Base-by-base conservation (phyloP, 1,139 yeast genomes). In the Geotrichum aggregatum region DNA sequence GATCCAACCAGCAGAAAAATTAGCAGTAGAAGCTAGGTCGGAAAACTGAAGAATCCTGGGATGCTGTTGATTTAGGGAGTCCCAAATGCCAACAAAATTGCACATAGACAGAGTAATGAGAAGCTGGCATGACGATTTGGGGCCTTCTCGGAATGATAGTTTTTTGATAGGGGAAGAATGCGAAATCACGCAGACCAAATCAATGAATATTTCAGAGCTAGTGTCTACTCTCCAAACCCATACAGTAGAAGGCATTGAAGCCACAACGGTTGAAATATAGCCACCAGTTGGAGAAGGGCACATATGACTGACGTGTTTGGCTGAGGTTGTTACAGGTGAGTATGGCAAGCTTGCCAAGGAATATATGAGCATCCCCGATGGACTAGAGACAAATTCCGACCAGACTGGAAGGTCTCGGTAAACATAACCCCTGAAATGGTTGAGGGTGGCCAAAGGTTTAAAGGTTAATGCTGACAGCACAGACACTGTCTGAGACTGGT, bases 321-420 rank as follows among this genome's bases (percentile, higher is more conserved):
- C 38, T 1, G 48, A 30, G 10, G 43, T 44, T 13, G 45, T 36
- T n/a, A 42, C 45, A n/a, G 52, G 45, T 43, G 47, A 53, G 59
- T 47, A 57, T 50, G 54, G 55, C 30, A 47, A 31, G 51, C 50
- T 39, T 46, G 50, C 54, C 34, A 52, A 54, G 31, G 51, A 41
- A 40, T 50, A 41, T 40, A 52, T 26, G 39, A 52, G 48, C n/a
- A 45, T 7, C 22, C 50, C 45, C 13, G 44, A 31, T 33, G 42
- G 52, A 26, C 45, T 39, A 8, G 56, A 43, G 7, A 43, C 53
- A 13, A 52, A 44, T 40, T 60, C 62, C 11, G 48, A 46, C 66
- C 66, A 63, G 47, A 63, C 57, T 7, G 59, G 54, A 19, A 54
- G 52, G 11, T 56, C 59, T 2, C 55, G 52, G 18, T 56, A 49